Conservation (phyloP, 352 stramenopile species). For the Phytophthora sp. region DNA sequence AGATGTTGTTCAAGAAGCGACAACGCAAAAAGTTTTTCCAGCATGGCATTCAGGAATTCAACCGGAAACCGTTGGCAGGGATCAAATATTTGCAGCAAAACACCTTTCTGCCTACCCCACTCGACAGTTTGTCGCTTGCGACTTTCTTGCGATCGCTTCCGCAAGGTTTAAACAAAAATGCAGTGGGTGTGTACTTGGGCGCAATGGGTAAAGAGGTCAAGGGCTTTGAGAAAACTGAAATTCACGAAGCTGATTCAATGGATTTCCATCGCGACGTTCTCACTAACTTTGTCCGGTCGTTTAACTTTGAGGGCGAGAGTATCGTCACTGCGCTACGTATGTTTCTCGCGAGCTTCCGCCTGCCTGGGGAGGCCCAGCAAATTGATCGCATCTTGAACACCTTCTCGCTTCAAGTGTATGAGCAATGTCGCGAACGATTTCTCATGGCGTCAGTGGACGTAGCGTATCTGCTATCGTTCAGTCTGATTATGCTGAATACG, state of each 20-base stretch:
- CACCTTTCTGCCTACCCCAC: slow-evolving; percentile 73
- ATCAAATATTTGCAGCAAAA: slow-evolving; percentile 88
- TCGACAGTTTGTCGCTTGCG: slow-evolving; percentile 85
- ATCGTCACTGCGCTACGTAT: slow-evolving; percentile 81
- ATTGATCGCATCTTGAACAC: slow-evolving; percentile 90
- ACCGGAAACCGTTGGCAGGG: slow-evolving; percentile 91
- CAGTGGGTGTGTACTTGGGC: slow-evolving; percentile 87
- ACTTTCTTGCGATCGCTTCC: slow-evolving; percentile 84
- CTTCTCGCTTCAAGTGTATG: slow-evolving; percentile 86
- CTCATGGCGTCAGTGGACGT: slow-evolving; percentile 89
- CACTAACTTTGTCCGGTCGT: slow-evolving; percentile 72
- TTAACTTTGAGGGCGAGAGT: slow-evolving; percentile 81
- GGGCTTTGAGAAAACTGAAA: slow-evolving; percentile 71
- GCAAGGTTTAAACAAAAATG: slow-evolving; percentile 82
- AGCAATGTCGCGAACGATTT: slow-evolving; percentile 85
- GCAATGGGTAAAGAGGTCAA: slow-evolving; percentile 84
- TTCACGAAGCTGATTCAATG: slow-evolving; percentile 83
- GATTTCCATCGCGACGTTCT: slow-evolving; percentile 87
- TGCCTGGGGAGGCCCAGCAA: slow-evolving; percentile 87
- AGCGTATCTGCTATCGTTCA: slow-evolving; percentile 91
- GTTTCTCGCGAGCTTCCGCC: slow-evolving; percentile 85
- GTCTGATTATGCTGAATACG: slow-evolving; percentile 90
- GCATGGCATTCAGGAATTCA: slow-evolving; percentile 94
- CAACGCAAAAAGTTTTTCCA: slow-evolving; percentile 87
- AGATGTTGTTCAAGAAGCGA: slow-evolving; percentile 62